Base-by-base conservation (phyloP, 2,329 filamentous ascomycete species). In the Coniochaeta pulveracea region DNA sequence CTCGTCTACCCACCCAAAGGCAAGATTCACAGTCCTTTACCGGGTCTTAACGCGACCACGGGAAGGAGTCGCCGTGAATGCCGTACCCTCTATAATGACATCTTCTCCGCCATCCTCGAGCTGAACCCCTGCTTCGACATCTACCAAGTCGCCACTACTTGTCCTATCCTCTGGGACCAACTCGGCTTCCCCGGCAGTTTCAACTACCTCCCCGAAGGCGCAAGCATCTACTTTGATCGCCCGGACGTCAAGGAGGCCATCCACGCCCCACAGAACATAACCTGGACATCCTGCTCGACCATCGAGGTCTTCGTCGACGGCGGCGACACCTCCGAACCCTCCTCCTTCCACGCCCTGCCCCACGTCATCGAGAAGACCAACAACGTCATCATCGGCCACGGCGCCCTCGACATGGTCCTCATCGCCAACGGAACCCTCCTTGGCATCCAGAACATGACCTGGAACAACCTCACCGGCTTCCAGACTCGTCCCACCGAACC, bases 391-490 rank as follows among this genome's bases (percentile, higher is more conserved):
- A 75, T 91, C 46, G 78, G 66, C 3, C 81, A 88, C 47, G 84
- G 81, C 9, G 59, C 69, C 31, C 65, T 80, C 9, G 84, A 86
- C 55, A 81, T 69, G 48, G 66, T 82, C 38, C 64, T 85, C 8
- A 60, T 79, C 16, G 61, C 66, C 46, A 80, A 82, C 50, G 82
- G 81, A 11, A 80, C 80, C 0, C 61, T 89, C 2, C 60, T 85
- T 6, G 68, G 69, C 1, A 76, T 88, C 37, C 82, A 89, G 49
- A 86, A 86, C 58, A 84, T 88, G 76, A 86, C 80, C 0, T 89
- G 76, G 75, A 72, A 73, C 37, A 82, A 81, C 4, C 51, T 64
- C 26, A 71, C 80, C 33, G 84, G 83, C 0, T 88, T 89, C 61
- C 69, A 76, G 41, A 49, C 53, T 2, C 53, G 57, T 1, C 83